These are phyloP conservation scores for Tylopilus subfusipes DNA, from an alignment of 768 basidiomycete genomes.

Conservation along the genomic window DNA sequence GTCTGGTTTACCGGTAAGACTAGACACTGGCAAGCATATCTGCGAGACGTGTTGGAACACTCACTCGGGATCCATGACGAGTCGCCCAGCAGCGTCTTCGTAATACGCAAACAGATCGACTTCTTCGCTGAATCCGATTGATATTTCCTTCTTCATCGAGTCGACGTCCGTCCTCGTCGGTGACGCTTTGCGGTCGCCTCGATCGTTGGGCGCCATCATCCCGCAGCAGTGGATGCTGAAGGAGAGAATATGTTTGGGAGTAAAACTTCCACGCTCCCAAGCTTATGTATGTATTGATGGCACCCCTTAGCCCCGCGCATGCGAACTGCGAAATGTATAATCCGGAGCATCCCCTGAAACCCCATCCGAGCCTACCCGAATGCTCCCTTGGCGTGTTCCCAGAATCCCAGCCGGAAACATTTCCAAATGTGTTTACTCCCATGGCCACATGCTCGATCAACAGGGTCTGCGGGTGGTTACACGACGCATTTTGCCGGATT, in stretches of 20 bases:
- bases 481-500: no score
- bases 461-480: neutral
- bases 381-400: no score
- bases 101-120: conserved; percentile 44
- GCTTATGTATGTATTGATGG: neutral
- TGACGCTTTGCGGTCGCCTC: neutral
- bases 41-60: conserved; percentile 15
- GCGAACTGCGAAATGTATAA: neutral
- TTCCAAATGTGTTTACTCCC: neutral
- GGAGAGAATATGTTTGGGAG: neutral
- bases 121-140: neutral
- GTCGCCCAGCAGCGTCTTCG: conserved; percentile 52
- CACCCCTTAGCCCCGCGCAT: neutral
- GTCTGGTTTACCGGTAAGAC: conserved; percentile 25
- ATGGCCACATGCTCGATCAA: neutral
- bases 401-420: neutral
- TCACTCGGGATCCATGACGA: conserved; percentile 60
- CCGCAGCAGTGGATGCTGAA: neutral
- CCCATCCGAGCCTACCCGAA: no score
- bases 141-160: neutral
- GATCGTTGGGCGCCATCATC: neutral
- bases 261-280: neutral
- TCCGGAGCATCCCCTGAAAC: no score
- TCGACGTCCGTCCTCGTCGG: neutral
- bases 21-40: no score